Evolutionary conservation across 202 grass and related monocot species (phyloP).

Genomic region (Eragrostis tef): DNA sequence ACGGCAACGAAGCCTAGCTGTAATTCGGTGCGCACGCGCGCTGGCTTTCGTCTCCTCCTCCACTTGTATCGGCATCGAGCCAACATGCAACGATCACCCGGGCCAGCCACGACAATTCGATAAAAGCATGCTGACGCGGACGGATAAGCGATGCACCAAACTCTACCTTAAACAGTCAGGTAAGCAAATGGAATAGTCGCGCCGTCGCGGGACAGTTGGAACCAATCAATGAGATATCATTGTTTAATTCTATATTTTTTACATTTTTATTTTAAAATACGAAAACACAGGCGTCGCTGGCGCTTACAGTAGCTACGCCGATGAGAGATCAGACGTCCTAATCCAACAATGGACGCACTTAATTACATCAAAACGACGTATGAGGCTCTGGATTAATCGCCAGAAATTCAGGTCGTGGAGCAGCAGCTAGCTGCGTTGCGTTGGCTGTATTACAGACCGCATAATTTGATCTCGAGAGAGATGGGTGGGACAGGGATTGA

Average conservation of each 20-base stretch:
- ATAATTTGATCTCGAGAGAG: background rate
- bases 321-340: background rate
- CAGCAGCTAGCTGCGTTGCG: background rate
- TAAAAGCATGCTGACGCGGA: slow-evolving; percentile 20
- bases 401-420: background rate
- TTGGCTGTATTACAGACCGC: background rate
- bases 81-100: background rate
- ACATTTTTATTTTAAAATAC: background rate
- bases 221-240: background rate
- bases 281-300: too few relatives aligned
- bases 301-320: too few relatives aligned
- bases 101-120: background rate
- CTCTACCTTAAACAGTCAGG: slow-evolving; percentile 15
- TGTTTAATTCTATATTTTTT: background rate
- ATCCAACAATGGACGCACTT: background rate
- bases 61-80: background rate
- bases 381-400: background rate
- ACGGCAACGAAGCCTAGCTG: background rate
- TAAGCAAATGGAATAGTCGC: background rate
- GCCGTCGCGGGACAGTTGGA: slow-evolving; percentile 17
- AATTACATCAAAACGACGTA: slow-evolving; percentile 8
- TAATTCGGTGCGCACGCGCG: too few relatives aligned
- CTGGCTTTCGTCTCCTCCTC: background rate
- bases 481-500: background rate
- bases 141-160: slow-evolving; percentile 11